Conservation (phyloP, 257 asterid species). For the Forsythia viridissima region DNA sequence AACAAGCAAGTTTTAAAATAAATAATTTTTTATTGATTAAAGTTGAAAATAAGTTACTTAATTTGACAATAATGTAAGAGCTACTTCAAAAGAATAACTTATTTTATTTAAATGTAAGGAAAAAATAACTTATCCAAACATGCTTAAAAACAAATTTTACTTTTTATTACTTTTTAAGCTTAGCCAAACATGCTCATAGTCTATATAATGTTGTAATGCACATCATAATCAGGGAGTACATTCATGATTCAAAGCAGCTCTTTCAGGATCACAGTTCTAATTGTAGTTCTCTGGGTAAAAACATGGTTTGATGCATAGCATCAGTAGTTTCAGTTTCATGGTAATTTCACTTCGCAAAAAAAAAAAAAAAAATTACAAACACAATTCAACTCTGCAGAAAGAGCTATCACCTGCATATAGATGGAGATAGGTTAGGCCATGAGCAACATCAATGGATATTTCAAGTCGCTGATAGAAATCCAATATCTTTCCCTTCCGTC, state of each 20-base stretch:
- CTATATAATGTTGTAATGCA: neutral
- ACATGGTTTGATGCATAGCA: neutral
- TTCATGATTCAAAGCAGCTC: conserved; percentile 10
- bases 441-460: conserved; percentile 89
- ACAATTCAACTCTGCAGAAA: conserved; percentile 16
- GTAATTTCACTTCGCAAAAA: neutral
- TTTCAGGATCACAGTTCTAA: neutral
- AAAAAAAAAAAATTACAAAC: conserved; percentile 10
- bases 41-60: neutral
- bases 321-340: neutral
- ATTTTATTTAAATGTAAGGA: neutral
- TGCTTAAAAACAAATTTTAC: neutral
- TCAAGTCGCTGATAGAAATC: conserved; percentile 94
- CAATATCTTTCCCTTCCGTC: conserved; percentile 66
- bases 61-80: neutral
- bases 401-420: conserved; percentile 74
- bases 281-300: neutral
- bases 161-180: neutral
- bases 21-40: neutral
- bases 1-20: neutral
- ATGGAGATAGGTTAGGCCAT: conserved; percentile 93
- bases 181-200: neutral
- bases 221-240: neutral
- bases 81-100: neutral
- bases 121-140: neutral